A percentile compares a stretch with the other conserved stretches of the same genome.
Evolutionary conservation across 1,139 yeast species (phyloP).

Genomic region (Waltiozyma sp.): DNA sequence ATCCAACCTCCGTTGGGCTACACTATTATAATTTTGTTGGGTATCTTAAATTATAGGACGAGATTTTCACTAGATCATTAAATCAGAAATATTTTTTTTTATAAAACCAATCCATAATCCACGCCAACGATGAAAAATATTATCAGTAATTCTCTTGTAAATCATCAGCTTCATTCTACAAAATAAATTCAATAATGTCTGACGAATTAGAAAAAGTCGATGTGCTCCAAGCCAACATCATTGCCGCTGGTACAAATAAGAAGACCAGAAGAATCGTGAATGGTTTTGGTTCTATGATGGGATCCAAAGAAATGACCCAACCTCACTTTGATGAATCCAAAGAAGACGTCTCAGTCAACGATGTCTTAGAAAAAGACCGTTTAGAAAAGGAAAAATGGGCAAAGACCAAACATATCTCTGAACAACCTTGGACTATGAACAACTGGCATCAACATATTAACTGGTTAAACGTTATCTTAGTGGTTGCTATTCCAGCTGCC

Average conservation of each 20-base stretch:
- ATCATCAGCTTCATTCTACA: too few species aligned
- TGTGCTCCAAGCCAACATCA: conserved; percentile 65
- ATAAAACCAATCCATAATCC: too few species aligned
- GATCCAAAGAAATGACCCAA: conserved; percentile 58
- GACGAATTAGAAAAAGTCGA: conserved; percentile 44
- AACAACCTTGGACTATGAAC: conserved; percentile 75
- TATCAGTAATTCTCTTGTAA: too few species aligned
- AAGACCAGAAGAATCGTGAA: conserved; percentile 61
- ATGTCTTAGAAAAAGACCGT: conserved; percentile 44
- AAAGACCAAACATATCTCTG: conserved; percentile 64
- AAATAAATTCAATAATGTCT: neutral
- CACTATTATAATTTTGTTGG: too few species aligned
- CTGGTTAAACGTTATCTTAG: conserved; percentile 85
- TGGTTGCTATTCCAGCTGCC: conserved; percentile 54
- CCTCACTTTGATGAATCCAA: conserved; percentile 56
- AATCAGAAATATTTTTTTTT: too few species aligned
- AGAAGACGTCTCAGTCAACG: conserved; percentile 39
- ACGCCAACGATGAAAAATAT: too few species aligned
- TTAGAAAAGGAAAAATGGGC: conserved; percentile 37
- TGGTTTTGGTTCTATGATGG: conserved; percentile 72
- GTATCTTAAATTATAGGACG: too few species aligned
- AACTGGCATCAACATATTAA: conserved; percentile 87
- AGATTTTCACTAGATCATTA: too few species aligned
- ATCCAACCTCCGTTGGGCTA: too few species aligned
- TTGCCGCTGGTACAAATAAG: conserved; percentile 82